These are phyloP conservation scores for Verbascum thapsus DNA, from an alignment of 257 asterid genomes.

Conservation along the genomic window DNA sequence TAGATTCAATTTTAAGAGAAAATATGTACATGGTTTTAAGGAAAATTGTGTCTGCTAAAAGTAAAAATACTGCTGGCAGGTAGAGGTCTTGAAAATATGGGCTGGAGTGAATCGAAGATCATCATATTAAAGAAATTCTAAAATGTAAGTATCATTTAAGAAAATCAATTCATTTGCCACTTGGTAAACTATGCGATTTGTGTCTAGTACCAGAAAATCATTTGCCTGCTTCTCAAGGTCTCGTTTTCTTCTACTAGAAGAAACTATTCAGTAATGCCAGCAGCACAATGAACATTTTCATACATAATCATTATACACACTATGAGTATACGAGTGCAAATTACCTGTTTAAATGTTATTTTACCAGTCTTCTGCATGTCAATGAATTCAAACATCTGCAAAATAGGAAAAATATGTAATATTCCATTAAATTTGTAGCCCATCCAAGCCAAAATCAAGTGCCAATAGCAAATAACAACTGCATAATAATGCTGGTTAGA, in stretches of 20 bases:
- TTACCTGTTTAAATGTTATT: constrained; percentile 83
- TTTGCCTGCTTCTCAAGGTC: background rate
- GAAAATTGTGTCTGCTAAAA: too few relatives aligned
- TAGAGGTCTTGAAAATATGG: background rate
- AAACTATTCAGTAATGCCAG: too few relatives aligned
- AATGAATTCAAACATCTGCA: constrained; percentile 76
- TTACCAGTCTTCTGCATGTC: constrained; percentile 78
- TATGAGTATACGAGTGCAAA: background rate
- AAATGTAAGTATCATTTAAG: background rate
- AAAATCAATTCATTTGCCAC: background rate
- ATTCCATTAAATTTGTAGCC: constrained; percentile 7
- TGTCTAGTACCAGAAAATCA: background rate
- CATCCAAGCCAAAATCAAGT: too few relatives aligned
- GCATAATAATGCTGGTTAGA: too few relatives aligned
- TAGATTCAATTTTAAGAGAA: too few relatives aligned
- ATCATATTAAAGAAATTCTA: background rate
- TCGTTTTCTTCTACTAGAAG: background rate
- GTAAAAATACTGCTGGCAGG: too few relatives aligned
- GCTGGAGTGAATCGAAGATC: background rate
- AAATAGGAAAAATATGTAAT: constrained; percentile 9
- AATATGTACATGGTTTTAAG: too few relatives aligned
- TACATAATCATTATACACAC: too few relatives aligned
- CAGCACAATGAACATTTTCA: too few relatives aligned
- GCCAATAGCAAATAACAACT: too few relatives aligned
- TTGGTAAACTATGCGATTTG: background rate